Evolutionary conservation across 2,329 filamentous ascomycete species (phyloP).

Genomic region (Ophiognomonia clavigignenti-juglandacearum): DNA sequence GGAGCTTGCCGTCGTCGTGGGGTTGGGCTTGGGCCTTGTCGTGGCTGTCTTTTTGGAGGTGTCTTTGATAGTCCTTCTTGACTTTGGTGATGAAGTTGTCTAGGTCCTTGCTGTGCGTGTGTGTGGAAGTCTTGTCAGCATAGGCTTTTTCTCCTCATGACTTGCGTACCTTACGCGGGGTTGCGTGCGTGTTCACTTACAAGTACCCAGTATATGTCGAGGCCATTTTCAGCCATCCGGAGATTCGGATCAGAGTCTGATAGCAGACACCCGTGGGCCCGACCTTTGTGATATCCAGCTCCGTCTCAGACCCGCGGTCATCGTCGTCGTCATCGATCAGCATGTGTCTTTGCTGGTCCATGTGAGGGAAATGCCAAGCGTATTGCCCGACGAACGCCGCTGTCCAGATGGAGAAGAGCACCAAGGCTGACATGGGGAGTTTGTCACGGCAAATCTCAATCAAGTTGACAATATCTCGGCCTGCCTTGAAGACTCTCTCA

Average conservation of each 20-base stretch:
- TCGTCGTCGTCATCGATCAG: conserved; percentile 31
- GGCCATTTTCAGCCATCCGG: conserved; percentile 50
- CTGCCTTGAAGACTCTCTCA: conserved; percentile 57
- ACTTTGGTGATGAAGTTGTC: conserved; percentile 47
- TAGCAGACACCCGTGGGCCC: conserved; percentile 43
- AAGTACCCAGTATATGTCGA: conserved; percentile 51
- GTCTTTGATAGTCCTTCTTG: conserved; percentile 41
- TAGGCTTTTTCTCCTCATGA: too few relatives aligned
- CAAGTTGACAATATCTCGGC: conserved; percentile 59
- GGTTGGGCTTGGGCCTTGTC: conserved; percentile 12
- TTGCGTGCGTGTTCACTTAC: too few relatives aligned
- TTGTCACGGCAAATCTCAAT: conserved; percentile 57
- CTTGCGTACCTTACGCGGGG: too few relatives aligned
- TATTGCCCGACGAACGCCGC: conserved; percentile 64
- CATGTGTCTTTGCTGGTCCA: conserved; percentile 58
- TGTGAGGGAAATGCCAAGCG: conserved; percentile 60
- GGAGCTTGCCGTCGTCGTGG: conserved; percentile 27
- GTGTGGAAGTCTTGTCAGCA: background rate
- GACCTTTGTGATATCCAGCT: conserved; percentile 27
- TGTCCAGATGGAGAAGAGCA: conserved; percentile 63
- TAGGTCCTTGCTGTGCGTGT: conserved; percentile 33
- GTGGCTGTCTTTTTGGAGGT: conserved; percentile 20
- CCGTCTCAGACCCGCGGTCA: conserved; percentile 21
- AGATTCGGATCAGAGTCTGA: conserved; percentile 47
- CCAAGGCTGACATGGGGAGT: conserved; percentile 62